These are phyloP conservation scores for Salicornia ramosissima DNA, from an alignment of 148 eudicot species.

Conservation along the genomic window DNA sequence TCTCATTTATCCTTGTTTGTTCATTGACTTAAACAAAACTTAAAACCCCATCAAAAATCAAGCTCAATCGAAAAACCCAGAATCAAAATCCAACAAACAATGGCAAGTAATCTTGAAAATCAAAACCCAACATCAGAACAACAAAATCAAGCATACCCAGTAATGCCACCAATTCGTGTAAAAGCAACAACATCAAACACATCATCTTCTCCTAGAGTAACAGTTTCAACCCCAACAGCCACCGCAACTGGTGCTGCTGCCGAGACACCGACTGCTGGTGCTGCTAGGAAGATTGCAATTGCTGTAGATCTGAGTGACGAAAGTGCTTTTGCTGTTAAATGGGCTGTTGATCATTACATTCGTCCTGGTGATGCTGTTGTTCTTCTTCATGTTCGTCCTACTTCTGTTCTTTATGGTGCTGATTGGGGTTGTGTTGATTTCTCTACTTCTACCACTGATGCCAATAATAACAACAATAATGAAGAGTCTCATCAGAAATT, in stretches of 20 bases:
- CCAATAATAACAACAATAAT: neutral
- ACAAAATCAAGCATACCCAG: constrained; percentile 9
- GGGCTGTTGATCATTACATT: constrained; percentile 81
- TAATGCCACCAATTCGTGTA: constrained; percentile 49
- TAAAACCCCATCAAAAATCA: no score
- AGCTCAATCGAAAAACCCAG: no score
- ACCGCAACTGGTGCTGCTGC: constrained; percentile 41
- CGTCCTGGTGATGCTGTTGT: constrained; percentile 85
- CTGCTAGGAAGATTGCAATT: constrained; percentile 73
- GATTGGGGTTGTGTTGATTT: constrained; percentile 87
- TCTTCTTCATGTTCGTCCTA: constrained; percentile 70
- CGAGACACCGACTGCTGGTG: constrained; percentile 65
- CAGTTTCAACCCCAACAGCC: constrained; percentile 43
- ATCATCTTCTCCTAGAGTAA: constrained; percentile 28
- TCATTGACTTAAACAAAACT: neutral
- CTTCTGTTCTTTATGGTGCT: constrained; percentile 83
- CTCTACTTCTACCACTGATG: constrained; percentile 19
- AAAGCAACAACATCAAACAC: constrained; percentile 31
- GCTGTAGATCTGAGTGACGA: constrained; percentile 87
- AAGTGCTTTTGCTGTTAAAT: constrained; percentile 81
- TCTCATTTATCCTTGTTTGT: no score
- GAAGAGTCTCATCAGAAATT: constrained; percentile 52
- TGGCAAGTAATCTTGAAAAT: constrained; percentile 8
- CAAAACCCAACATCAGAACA: no score
- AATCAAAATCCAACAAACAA: constrained; percentile 5